Conservation (phyloP, 2,329 filamentous ascomycete genomes). For the Pseudodiploospora longispora region DNA sequence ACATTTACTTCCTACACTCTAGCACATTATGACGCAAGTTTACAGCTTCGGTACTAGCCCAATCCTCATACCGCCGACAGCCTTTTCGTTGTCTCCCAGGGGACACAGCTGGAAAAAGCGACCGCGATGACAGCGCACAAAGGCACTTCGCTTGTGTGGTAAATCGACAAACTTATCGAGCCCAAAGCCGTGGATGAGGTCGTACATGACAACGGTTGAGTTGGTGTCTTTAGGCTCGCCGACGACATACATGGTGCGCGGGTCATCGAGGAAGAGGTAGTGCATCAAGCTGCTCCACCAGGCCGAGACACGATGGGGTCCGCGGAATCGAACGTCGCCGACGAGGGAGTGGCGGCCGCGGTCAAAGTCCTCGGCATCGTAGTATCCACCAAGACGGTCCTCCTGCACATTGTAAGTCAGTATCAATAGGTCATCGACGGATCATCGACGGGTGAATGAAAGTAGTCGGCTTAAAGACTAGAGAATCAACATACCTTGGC, state of each 20-base stretch:
- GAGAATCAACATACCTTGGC: slow-evolving; percentile 36
- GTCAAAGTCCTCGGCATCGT: slow-evolving; percentile 47
- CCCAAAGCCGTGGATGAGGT: slow-evolving; percentile 64
- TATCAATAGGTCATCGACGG: neutral
- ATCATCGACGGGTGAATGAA: neutral
- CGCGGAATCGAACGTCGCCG: slow-evolving; percentile 51
- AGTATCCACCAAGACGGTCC: slow-evolving; percentile 49
- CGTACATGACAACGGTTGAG: slow-evolving; percentile 62
- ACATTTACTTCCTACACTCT: no score
- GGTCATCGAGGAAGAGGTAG: slow-evolving; percentile 54
- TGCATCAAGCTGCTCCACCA: slow-evolving; percentile 58
- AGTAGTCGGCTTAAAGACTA: slow-evolving; percentile 7
- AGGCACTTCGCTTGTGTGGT: slow-evolving; percentile 62
- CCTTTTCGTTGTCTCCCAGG: slow-evolving; percentile 47
- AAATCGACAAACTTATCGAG: slow-evolving; percentile 66
- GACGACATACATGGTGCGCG: slow-evolving; percentile 47
- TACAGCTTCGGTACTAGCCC: slow-evolving; percentile 48
- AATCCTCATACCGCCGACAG: slow-evolving; percentile 44
- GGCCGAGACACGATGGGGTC: slow-evolving; percentile 51
- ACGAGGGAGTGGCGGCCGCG: slow-evolving; percentile 51
- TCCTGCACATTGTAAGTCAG: slow-evolving; percentile 27
- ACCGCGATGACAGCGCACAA: slow-evolving; percentile 56
- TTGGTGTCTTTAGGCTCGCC: slow-evolving; percentile 69
- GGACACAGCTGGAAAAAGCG: slow-evolving; percentile 63
- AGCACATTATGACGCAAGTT: neutral